These are phyloP conservation scores for Kwoniella sp. DNA, from an alignment of 768 basidiomycete genomes.

Conservation along the genomic window DNA sequence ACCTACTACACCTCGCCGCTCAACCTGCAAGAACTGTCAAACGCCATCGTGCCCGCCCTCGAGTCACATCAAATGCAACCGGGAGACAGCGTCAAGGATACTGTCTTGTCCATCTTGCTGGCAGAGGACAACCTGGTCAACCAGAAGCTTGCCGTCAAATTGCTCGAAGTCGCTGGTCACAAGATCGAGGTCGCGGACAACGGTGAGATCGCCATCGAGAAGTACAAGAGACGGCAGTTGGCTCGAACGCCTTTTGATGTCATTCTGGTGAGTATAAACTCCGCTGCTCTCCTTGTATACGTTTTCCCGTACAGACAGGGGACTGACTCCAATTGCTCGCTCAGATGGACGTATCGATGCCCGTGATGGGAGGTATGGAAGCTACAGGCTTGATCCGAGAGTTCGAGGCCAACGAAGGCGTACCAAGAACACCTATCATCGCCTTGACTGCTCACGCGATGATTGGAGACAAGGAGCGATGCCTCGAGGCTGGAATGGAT, in stretches of 20 bases:
- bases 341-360: constrained; percentile 89
- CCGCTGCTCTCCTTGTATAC: not conserved
- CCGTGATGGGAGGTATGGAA: constrained; percentile 92
- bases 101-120: constrained; percentile 86
- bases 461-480: constrained; percentile 57
- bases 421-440: constrained; percentile 83
- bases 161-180: constrained; percentile 94
- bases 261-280: constrained; percentile 75
- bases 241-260: constrained; percentile 81
- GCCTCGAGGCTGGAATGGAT: constrained; percentile 53
- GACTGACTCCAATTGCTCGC: not conserved
- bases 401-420: constrained; percentile 73
- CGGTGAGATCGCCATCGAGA: constrained; percentile 87
- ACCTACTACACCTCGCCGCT: constrained; percentile 92
- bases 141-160: constrained; percentile 86
- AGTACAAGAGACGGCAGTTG: constrained; percentile 61
- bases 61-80: constrained; percentile 93
- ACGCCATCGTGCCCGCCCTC: constrained; percentile 88
- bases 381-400: constrained; percentile 88
- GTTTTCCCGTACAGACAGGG: not conserved
- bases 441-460: constrained; percentile 95
- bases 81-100: constrained; percentile 79
- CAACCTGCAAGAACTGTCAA: constrained; percentile 80
- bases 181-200: constrained; percentile 97
- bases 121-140: constrained; percentile 89